Conservation (phyloP, 805 yeast genomes). For the Wickerhamiella musiphila region DNA sequence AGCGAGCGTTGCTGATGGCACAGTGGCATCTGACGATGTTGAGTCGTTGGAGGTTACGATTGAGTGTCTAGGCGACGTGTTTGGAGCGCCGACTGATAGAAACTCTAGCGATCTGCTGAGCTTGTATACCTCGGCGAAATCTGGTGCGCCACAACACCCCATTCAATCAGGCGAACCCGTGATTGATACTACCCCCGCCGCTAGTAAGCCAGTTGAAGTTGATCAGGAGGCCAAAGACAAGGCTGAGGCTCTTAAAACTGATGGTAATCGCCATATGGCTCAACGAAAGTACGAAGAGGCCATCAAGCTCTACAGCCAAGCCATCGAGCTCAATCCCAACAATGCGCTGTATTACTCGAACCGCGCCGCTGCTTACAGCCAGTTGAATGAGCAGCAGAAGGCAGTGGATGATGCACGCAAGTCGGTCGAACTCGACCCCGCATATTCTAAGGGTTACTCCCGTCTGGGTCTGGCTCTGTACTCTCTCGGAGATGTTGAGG, state of each 20-base stretch:
- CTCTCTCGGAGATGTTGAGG: constrained; percentile 86
- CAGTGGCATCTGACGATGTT: constrained; percentile 56
- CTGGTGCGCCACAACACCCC: no score
- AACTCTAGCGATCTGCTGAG: constrained; percentile 12
- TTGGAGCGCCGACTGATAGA: constrained; percentile 35
- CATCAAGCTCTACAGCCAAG: constrained; percentile 60
- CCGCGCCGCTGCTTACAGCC: constrained; percentile 92
- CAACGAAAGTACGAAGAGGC: constrained; percentile 54
- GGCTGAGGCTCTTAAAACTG: constrained; percentile 73
- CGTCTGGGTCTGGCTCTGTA: constrained; percentile 87
- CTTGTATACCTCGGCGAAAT: constrained; percentile 7
- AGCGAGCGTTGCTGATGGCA: constrained; percentile 38
- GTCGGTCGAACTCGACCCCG: constrained; percentile 64
- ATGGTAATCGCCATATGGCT: constrained; percentile 86
- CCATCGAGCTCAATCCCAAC: constrained; percentile 47
- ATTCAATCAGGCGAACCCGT: constrained; percentile 1
- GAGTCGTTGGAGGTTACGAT: constrained; percentile 90
- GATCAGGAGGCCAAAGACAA: constrained; percentile 33
- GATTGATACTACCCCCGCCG: constrained; percentile 1
- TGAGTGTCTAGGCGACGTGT: constrained; percentile 82
- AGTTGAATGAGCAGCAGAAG: constrained; percentile 49
- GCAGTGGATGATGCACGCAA: constrained; percentile 73
- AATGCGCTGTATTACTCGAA: constrained; percentile 81
- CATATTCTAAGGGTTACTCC: constrained; percentile 82
- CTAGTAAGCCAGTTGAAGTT: background rate